Percentiles rank a stretch among this genome's conserved stretches.
phyloP scores from a whole-genome alignment of 768 basidiomycete genomes.

The Lactifluus volemus region DNA sequence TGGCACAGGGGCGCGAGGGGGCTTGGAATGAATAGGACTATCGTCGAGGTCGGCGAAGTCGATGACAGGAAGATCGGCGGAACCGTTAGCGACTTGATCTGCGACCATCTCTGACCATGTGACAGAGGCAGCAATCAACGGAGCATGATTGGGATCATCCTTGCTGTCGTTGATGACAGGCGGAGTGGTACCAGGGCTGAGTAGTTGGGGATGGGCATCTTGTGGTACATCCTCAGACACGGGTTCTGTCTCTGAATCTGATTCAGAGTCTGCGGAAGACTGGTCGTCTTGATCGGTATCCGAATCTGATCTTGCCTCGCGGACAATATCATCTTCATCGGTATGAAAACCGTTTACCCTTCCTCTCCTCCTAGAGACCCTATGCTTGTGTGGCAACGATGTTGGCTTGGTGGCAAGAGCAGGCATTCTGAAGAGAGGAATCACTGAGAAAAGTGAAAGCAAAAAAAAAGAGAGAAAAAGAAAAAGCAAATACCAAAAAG shows the following conservation, averaged over 20 bases:
- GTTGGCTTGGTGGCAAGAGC: slow-evolving; percentile 5
- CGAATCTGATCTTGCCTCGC: slow-evolving; percentile 64
- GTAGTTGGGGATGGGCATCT: slow-evolving; percentile 41
- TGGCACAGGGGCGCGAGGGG: slow-evolving; percentile 23
- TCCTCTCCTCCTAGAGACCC: slow-evolving; percentile 51
- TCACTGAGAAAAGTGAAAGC: not conserved
- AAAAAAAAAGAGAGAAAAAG: not conserved
- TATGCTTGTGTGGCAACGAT: slow-evolving; percentile 28
- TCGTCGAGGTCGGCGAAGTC: slow-evolving; percentile 58
- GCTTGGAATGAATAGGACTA: slow-evolving; percentile 23
- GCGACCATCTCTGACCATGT: slow-evolving; percentile 86
- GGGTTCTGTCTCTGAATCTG: slow-evolving; percentile 67
- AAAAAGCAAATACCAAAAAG: not conserved
- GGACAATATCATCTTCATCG: slow-evolving; percentile 73
- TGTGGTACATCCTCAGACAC: slow-evolving; percentile 53
- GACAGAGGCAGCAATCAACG: slow-evolving; percentile 47
- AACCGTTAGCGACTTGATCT: slow-evolving; percentile 55
- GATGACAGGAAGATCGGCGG: slow-evolving; percentile 66
- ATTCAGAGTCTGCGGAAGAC: slow-evolving; percentile 49
- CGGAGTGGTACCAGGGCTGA: slow-evolving; percentile 56
- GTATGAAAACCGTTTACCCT: slow-evolving; percentile 51
- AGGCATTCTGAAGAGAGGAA: slow-evolving; percentile 18
- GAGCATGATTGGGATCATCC: slow-evolving; percentile 23
- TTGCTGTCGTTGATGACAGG: slow-evolving; percentile 25
- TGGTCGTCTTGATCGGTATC: slow-evolving; percentile 48